Conservation (phyloP, 495 filamentous ascomycete genomes). For the Aspergillus leporis region DNA sequence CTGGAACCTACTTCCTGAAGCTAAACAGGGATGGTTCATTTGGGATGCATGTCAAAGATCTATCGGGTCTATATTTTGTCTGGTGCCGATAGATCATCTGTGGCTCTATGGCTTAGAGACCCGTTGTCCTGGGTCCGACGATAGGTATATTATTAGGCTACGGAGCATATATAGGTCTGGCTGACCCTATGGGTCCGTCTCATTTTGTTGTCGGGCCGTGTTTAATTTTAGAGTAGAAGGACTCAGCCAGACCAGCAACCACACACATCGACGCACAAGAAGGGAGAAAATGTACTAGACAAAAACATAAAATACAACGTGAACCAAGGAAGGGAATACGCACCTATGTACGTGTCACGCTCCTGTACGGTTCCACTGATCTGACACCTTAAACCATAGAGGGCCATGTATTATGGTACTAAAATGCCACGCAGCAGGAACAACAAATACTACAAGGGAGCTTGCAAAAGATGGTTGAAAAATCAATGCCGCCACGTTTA, state of each 20-base stretch:
- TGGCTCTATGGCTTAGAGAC: neutral
- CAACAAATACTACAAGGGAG: too few species aligned
- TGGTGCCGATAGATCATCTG: slow-evolving; percentile 1
- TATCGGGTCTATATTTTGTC: neutral
- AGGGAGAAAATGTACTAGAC: neutral
- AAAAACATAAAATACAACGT: neutral
- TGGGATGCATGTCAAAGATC: neutral
- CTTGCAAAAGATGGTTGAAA: too few species aligned
- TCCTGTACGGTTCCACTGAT: too few species aligned
- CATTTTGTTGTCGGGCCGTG: neutral
- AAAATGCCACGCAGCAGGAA: too few species aligned
- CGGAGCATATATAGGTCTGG: neutral
- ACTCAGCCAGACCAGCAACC: neutral
- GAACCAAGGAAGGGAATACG: too few species aligned
- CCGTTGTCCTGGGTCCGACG: neutral
- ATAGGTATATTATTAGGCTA: slow-evolving; percentile 2
- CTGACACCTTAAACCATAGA: too few species aligned
- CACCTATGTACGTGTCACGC: too few species aligned
- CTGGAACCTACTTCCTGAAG: neutral
- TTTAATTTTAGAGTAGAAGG: neutral
- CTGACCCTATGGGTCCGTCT: neutral
- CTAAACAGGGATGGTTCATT: neutral
- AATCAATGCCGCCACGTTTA: too few species aligned
- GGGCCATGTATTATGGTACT: too few species aligned
- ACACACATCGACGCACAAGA: neutral